Conservation (phyloP, 805 yeast genomes). For the Ogataea angusta region DNA sequence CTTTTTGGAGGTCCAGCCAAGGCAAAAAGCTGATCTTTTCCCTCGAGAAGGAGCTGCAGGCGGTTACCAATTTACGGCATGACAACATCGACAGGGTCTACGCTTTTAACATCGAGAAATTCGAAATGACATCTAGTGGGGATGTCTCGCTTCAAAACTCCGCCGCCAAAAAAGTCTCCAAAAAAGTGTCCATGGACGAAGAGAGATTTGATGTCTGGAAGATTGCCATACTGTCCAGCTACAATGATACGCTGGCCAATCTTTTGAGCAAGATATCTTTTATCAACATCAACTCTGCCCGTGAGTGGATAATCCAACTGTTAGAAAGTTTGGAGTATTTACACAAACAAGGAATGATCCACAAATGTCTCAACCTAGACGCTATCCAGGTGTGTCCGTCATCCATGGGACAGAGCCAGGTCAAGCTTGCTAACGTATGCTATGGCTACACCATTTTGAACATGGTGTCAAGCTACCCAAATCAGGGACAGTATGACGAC, state of each 20-base stretch:
- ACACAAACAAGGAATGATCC: constrained; percentile 82
- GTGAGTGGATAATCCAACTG: constrained; percentile 85
- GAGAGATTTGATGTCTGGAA: constrained; percentile 52
- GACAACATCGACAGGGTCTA: constrained; percentile 62
- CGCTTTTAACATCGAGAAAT: constrained; percentile 71
- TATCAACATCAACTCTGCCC: constrained; percentile 69
- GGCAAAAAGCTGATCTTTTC: constrained; percentile 73
- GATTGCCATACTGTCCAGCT: constrained; percentile 66
- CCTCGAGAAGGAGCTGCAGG: constrained; percentile 73
- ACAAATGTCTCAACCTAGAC: constrained; percentile 61
- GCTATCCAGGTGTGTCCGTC: constrained; percentile 54
- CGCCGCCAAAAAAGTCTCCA: constrained; percentile 31
- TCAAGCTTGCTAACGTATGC: constrained; percentile 59
- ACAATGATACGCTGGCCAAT: constrained; percentile 55
- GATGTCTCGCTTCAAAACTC: constrained; percentile 32
- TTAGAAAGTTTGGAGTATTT: constrained; percentile 80
- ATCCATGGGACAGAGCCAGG: constrained; percentile 51
- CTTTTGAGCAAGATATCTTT: constrained; percentile 64
- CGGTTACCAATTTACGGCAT: constrained; percentile 54
- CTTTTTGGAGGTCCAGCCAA: constrained; percentile 65
- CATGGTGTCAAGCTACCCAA: constrained; percentile 34
- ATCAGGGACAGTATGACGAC: constrained; percentile 24
- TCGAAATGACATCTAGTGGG: constrained; percentile 30
- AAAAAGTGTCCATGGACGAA: constrained; percentile 24
- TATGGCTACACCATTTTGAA: constrained; percentile 50